Base-by-base conservation (phyloP, 129 eudicot species). In the Centrapalus pauciflorus region DNA sequence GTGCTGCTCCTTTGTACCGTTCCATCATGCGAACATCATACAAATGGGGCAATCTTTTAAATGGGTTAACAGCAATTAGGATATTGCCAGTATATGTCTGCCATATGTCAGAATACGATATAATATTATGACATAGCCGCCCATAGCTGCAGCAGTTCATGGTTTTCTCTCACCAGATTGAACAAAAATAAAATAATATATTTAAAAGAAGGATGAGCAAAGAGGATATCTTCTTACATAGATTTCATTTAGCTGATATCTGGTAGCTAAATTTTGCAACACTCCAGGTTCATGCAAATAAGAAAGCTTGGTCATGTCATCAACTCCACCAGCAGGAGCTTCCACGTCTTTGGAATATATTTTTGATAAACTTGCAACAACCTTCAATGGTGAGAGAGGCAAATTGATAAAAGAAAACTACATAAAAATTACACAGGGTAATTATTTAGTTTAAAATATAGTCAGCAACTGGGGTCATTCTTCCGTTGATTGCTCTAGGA, bases 71-170 rank as follows among this genome's bases (percentile, higher is more conserved):
- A 63, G 99, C 99, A 52, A 94, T 94, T 58, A 94, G 88, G 74
- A 89, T 89, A 79, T 87, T 79, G 78, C 99, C 99, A 10, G 95
- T 94, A 67, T 94, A 94, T 71, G 99, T 94, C 99, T 94, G 95
- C 72, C 85, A 82, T 67, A 82, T 74, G 61, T 73, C 77, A 85
- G 81, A 81, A 73, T 75, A 83, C 67, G 76, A 85, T 56, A 77
- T 66, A 79, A 73, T 72, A 75, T 80, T 75, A 78, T 55, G 40
- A 84, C 66, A 73, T 79, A 76, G 77, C 73, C 75, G 34, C 73
- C 85, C 77, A 74, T 70, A 72, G 76, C 82, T 78, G 84, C 83
- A 82, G 64, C 67, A 77, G 61, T 77, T 74, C 69, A 80, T 64
- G 59, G 76, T 69, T 55, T 81, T 73, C 66, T 79, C 78, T 79